phyloP scores from a whole-genome alignment of 768 basidiomycete genomes.

The Lactarius pseudohatsudake region DNA sequence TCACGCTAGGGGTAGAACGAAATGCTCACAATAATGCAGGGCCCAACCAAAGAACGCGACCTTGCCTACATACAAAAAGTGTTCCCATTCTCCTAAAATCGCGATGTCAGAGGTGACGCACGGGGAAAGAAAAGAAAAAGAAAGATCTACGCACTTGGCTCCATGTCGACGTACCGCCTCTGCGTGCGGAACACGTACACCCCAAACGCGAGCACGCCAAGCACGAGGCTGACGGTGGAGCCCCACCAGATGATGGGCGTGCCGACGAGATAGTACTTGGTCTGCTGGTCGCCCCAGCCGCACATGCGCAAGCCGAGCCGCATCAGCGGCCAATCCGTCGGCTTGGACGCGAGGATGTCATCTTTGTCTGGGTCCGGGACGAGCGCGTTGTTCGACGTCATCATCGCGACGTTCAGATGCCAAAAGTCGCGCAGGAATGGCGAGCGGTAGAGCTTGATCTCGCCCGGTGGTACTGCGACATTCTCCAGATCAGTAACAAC shows the following conservation, averaged over 20 bases:
- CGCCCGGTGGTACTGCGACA: constrained; percentile 60
- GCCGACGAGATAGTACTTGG: constrained; percentile 92
- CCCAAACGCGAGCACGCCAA: constrained; percentile 51
- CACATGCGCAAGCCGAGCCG: constrained; percentile 94
- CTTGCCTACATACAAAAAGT: constrained; percentile 91
- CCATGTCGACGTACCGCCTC: constrained; percentile 90
- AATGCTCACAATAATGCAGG: constrained; percentile 77
- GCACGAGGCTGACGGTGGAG: constrained; percentile 61
- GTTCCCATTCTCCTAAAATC: constrained; percentile 81
- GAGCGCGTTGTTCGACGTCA: constrained; percentile 99
- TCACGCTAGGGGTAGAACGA: not conserved
- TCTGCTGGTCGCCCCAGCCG: constrained; percentile 85
- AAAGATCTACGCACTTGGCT: constrained; percentile 56
- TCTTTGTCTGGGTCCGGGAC: constrained; percentile 98
- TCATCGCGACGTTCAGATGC: constrained; percentile 99
- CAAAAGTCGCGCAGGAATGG: constrained; percentile 97
- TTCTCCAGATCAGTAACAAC: not conserved
- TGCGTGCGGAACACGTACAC: constrained; percentile 82
- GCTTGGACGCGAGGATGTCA: constrained; percentile 92
- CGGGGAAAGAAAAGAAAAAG: constrained; percentile 4
- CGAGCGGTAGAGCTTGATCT: constrained; percentile 81
- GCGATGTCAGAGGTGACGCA: not conserved
- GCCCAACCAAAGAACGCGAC: constrained; percentile 90
- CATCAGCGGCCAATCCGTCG: constrained; percentile 92
- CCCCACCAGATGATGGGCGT: constrained; percentile 95